Evolutionary conservation across 202 grass and related monocot species (phyloP), one percentile per base, ranked within the genome.

Genomic region (Miscanthus sacchariflorus): DNA sequence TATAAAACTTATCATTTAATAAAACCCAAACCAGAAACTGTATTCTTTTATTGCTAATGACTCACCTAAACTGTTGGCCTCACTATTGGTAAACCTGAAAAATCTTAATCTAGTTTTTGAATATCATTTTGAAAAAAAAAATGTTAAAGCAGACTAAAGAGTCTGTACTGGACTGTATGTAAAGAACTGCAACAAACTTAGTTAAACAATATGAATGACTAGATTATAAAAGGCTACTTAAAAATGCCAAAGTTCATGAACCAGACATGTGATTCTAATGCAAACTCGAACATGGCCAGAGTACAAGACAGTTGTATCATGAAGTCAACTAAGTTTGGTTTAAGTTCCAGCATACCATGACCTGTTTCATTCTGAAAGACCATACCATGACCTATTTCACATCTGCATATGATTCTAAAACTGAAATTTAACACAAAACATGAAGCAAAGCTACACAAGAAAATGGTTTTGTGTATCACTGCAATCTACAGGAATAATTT

Each of bases 101-200:
- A 67, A 54, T 40, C 0, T 54, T 33, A 81, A 74, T 65, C 14
- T 67, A 27, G 4, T 52, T 52, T 23, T 79, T 18, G 12, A 44
- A 70, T 70, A 86, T 24, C 59, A 67, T 85, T 68, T 77, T 52
- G 40, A 38, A 38, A 38, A 24, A 23, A 85, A 70, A 40, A 4
- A 35, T 12, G 0, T 12, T 7, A 38, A 54, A 27, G 30, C 28
- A 82, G n/a, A 56, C 68, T 58, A 12, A 78, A 78, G 79, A 44
- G 21, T 40, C 1, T 12, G 82, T 2, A 77, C 25, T 56, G 9
- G 2, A 58, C 49, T 56, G 12, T 36, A 44, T 70, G n/a, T 15
- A 68, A 69, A 56, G 5, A 49, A 35, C 17, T 23, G 12, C 19
- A 80, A 54, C 63, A 81, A 44, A 79, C 35, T 54, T 68, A 75